A percentile compares a stretch with the other conserved stretches of the same genome.
Evolutionary conservation across 352 stramenopile species (phyloP).

Genomic region (Bremia lactucae): DNA sequence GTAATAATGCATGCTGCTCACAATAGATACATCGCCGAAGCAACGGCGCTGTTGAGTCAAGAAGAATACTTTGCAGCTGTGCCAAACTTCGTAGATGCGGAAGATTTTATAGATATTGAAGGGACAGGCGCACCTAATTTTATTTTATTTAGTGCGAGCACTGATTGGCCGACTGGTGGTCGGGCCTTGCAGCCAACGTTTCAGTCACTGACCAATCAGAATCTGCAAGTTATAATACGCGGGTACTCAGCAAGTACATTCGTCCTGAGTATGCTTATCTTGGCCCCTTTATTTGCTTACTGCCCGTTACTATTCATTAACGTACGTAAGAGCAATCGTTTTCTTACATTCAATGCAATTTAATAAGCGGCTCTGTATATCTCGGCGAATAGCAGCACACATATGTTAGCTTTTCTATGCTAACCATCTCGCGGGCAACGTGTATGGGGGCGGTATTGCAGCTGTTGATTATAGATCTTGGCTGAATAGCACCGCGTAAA

Average conservation of each 20-base stretch:
- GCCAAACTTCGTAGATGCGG: no score
- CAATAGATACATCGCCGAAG: no score
- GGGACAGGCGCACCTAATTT: no score
- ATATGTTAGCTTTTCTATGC: neutral
- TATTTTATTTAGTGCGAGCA: constrained; percentile 12
- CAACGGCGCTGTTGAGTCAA: no score
- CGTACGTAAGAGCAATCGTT: constrained; percentile 9
- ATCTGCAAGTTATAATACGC: constrained; percentile 13
- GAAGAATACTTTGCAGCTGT: no score
- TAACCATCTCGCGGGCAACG: neutral
- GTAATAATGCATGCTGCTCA: no score
- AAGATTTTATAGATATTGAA: no score
- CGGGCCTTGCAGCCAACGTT: constrained; percentile 8
- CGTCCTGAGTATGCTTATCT: constrained; percentile 11
- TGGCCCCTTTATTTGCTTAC: constrained; percentile 5
- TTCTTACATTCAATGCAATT: constrained; percentile 8
- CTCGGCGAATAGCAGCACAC: neutral
- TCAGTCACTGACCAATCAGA: constrained; percentile 10
- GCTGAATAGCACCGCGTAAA: constrained; percentile 1
- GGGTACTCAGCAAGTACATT: neutral
- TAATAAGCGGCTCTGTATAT: constrained; percentile 5
- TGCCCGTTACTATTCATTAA: constrained; percentile 13
- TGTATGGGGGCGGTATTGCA: neutral
- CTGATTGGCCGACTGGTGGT: constrained; percentile 14
- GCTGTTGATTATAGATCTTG: constrained; percentile 1